Evolutionary conservation across 2,329 filamentous ascomycete species (phyloP), one percentile per base, ranked within the genome.

Genomic region (Cordyceps pruinosa): DNA sequence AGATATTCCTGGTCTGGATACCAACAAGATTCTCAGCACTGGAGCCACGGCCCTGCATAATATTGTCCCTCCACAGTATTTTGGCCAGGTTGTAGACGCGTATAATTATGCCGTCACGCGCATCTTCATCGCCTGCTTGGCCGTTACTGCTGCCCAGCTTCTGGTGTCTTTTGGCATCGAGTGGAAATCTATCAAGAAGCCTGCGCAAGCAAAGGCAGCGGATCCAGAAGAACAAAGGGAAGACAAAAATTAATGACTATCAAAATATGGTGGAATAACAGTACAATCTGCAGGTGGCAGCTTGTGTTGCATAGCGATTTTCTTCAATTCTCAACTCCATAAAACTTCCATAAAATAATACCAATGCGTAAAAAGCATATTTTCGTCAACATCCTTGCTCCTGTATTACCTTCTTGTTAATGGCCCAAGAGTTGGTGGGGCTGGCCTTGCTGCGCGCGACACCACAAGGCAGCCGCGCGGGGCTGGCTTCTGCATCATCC

Each of bases 181-280:
- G 68, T 89, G 86, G 86, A 83, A 75, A 67, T 84, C 74, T 61
- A 83, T 89, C 65, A 88, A 88, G 75, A 82, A 81, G 64, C 50
- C 50, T 34, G 25, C 56, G 28, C 5, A 64, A 65, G 59, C 59
- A 54, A 32, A 46, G 21, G 9, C 49, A 23, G 17, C 21, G 21
- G 56, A 58, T 48, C 25, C 37, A 8, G 56, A 58, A 26, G 49
- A 50, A 17, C 47, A 57, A 39, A 45, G 3, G 13, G 51, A 46
- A 8, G n/a, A 4, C 23, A 54, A 54, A 19, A 46, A 21, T 17
- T 54, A 35, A 52, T 25, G n/a, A 9, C 13, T 15, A 30, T 32
- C 25, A 23, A 42, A 30, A 34, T 34, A 5, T 6, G n/a, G 48
- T 12, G 35, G 15, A 39, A 32, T 7, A 13, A 30, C 25, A 35